Evolutionary conservation across 2,329 filamentous ascomycete genomes (phyloP), one percentile per base, ranked within the genome.

Genomic region (Aspergillus tamarii): DNA sequence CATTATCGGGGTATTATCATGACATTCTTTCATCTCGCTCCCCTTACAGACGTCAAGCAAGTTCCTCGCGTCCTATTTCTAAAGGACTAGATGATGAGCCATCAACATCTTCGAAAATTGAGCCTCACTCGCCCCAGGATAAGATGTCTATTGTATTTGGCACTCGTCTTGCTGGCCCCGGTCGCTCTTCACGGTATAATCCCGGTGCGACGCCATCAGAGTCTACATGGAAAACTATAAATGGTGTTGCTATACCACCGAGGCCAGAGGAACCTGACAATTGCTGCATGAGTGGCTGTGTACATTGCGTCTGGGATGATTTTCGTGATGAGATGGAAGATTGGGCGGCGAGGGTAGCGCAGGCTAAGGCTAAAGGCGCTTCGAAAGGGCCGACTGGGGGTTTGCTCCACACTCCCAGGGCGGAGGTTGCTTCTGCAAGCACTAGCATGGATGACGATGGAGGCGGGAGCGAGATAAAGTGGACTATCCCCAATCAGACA

Each of bases 221-320:
- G 65, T 88, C 88, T 57, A 86, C 82, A 10, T 82, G 88, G 64
- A 77, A 74, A 61, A 81, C 77, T 1, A 83, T 97, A 61, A 93
- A 91, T 1, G 94, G 94, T 4, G 86, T 98, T 1, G 80, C 88
- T 21, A 90, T 98, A 5, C 95, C 95, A 2, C 94, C 93, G 0
- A 87, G 87, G 55, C 95, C 95, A 1, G 85, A 88, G 55, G 94
- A 99, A 79, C 95, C 95, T 4, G 95, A 98, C 73, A 97, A 99
- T 75, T 99, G 95, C 84, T 99, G 95, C 80, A 99, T 99, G 95
- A 95, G 92, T 74, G 95, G 95, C 3, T 99, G 95, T 76, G 94
- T 97, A 56, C 94, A 98, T 77, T 99, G 95, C 77, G 95, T 98
- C 3, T 98, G 94, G 94, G 94, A 97, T 72, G 84, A 88, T 59